Evolutionary conservation across 441 rosid species (phyloP).

Genomic region (Viola pubescens): DNA sequence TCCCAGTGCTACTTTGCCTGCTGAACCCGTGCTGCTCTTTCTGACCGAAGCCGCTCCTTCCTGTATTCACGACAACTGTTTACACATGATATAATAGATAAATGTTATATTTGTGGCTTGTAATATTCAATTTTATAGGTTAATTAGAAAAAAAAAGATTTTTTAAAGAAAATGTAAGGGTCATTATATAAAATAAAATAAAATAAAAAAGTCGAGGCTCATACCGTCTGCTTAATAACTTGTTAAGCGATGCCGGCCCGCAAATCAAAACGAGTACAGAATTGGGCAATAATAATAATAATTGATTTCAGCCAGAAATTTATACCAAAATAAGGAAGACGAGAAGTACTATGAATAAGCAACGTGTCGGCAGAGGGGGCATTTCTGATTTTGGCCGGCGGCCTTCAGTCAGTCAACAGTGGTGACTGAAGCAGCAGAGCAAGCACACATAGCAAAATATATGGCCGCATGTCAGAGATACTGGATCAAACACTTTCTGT

Average conservation of each 20-base stretch:
- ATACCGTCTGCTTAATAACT: slow-evolving; percentile 59
- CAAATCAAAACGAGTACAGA: background rate
- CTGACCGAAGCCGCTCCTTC: slow-evolving; percentile 58
- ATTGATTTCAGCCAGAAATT: background rate
- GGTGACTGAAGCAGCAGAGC: slow-evolving; percentile 80
- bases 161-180: too few relatives aligned
- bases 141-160: too few relatives aligned
- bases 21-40: slow-evolving; percentile 58
- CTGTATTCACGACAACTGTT: slow-evolving; percentile 63
- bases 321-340: background rate
- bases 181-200: background rate
- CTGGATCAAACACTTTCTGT: slow-evolving; percentile 76
- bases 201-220: background rate
- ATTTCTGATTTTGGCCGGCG: slow-evolving; percentile 50
- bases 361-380: slow-evolving; percentile 82
- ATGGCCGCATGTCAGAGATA: slow-evolving; percentile 75
- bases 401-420: slow-evolving; percentile 66
- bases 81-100: background rate
- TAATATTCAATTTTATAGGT: too few relatives aligned
- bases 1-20: slow-evolving; percentile 89
- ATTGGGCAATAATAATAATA: background rate
- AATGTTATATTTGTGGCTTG: too few relatives aligned
- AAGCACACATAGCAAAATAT: slow-evolving; percentile 91
- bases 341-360: background rate
- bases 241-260: slow-evolving; percentile 59